phyloP scores from a whole-genome alignment of 371 early-diverging fungal species.

The Amoeboaphelidium occidentale region DNA sequence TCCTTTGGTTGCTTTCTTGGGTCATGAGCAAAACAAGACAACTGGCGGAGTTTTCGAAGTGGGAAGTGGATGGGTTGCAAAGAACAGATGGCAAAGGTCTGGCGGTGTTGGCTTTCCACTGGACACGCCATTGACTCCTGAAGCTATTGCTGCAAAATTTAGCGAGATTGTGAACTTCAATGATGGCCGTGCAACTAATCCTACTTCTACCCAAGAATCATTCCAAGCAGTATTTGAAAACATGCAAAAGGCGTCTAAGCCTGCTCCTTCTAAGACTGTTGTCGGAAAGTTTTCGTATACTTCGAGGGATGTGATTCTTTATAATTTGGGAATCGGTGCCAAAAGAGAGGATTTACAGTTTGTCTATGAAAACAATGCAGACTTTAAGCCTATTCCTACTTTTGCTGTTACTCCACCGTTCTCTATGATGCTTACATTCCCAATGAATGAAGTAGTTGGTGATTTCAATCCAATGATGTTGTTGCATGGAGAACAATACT shows the following conservation, averaged over 20 bases:
- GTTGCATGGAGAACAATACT: conserved; percentile 90
- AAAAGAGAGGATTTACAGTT: conserved; percentile 51
- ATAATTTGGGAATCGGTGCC: conserved; percentile 78
- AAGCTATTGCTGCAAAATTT: conserved; percentile 26
- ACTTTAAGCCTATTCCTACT: conserved; percentile 63
- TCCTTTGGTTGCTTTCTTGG: conserved; percentile 39
- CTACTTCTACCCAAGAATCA: conserved; percentile 48
- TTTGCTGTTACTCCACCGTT: conserved; percentile 77
- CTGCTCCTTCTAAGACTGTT: neutral
- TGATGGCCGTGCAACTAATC: conserved; percentile 71
- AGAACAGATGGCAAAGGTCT: conserved; percentile 37
- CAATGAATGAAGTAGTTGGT: conserved; percentile 49
- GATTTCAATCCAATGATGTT: conserved; percentile 93
- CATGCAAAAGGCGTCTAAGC: neutral
- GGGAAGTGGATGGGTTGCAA: conserved; percentile 42
- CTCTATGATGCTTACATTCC: conserved; percentile 26
- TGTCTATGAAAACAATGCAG: conserved; percentile 65
- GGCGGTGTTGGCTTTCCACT: conserved; percentile 40
- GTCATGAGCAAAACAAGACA: conserved; percentile 23
- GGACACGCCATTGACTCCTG: conserved; percentile 28
- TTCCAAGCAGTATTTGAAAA: conserved; percentile 16
- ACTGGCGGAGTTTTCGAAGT: conserved; percentile 42
- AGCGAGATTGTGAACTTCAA: conserved; percentile 61
- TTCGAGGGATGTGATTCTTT: conserved; percentile 73
- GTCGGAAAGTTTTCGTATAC: conserved; percentile 29